Percentiles rank a stretch among this genome's conserved stretches.
phyloP scores from a whole-genome alignment of 768 basidiomycete species.

The Dioszegia crocea region DNA sequence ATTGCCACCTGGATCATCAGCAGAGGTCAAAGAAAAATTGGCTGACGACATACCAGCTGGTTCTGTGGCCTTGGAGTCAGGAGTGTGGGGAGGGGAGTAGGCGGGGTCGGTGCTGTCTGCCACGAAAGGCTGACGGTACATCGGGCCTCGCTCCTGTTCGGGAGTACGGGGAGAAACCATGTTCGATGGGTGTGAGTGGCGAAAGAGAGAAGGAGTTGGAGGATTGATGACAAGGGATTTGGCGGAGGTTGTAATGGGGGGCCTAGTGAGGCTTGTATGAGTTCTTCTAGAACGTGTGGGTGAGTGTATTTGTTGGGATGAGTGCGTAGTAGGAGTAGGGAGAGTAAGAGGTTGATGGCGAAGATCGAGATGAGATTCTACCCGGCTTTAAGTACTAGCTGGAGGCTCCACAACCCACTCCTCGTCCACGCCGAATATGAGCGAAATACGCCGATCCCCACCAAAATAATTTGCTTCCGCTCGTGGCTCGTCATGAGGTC shows the following conservation, averaged over 20 bases:
- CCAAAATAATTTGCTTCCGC: background rate
- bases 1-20: conserved; percentile 24
- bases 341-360: background rate
- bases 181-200: background rate
- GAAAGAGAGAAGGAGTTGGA: background rate
- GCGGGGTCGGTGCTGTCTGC: conserved; percentile 39
- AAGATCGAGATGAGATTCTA: background rate
- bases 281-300: background rate
- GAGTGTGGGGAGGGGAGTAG: conserved; percentile 41
- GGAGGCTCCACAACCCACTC: too few species aligned
- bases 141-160: conserved; percentile 11
- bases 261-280: conserved; percentile 1
- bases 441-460: background rate
- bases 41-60: conserved; percentile 17
- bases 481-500: too few species aligned
- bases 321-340: background rate
- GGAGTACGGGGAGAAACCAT: conserved; percentile 18
- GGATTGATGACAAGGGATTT: background rate
- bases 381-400: too few species aligned
- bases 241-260: background rate
- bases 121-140: conserved; percentile 22
- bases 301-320: background rate
- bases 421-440: background rate
- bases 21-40: background rate
- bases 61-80: conserved; percentile 20